Base-by-base conservation (phyloP, 768 basidiomycete species). In the Lepiota venenata region DNA sequence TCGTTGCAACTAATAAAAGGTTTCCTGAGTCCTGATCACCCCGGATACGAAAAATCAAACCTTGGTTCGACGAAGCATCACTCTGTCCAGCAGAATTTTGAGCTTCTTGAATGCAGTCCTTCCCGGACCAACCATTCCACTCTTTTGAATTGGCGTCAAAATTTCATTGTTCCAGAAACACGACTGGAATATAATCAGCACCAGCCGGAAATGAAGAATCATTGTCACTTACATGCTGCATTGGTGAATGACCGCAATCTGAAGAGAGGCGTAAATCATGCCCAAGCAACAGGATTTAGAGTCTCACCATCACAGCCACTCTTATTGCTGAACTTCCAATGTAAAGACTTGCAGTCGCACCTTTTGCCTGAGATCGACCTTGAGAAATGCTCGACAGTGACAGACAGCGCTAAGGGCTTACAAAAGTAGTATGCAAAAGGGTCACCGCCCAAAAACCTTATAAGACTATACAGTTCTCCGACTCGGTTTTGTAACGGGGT, bases 91-190 rank as follows among this genome's bases (percentile, higher is more conserved):
- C 18, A 99, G 74, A 45, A 93, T 80, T 63, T 85, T 90, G 56
- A 98, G 76, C 70, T 97, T 98, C 74, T 90, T 93, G 78, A 98
- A 98, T 0, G 94, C 96, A 10, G 67, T 67, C 59, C 77, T 76
- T 9, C 96, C 96, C 2, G 88, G 84, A 1, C 90, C 92, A 4
- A 66, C 60, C 81, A 96, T 89, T 22, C 89, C 96, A 57, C 87
- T 75, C 67, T 87, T 93, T 69, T 98, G 94, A 56, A 99, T 99
- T 0, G 97, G 97, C 0, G 93, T 93, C 55, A 98, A 72, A 58
- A 99, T 95, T 69, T 98, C 91, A 58, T 88, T 91, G 67, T 97
- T 96, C 91, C 96, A 98, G 69, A 93, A 93, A 70, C 96, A 98
- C 10, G 91, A 91, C 86, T 91, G 47, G 14, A 40, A 45, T 41